phyloP scores from a whole-genome alignment of 768 basidiomycete genomes.

The Boletus coccyginus region DNA sequence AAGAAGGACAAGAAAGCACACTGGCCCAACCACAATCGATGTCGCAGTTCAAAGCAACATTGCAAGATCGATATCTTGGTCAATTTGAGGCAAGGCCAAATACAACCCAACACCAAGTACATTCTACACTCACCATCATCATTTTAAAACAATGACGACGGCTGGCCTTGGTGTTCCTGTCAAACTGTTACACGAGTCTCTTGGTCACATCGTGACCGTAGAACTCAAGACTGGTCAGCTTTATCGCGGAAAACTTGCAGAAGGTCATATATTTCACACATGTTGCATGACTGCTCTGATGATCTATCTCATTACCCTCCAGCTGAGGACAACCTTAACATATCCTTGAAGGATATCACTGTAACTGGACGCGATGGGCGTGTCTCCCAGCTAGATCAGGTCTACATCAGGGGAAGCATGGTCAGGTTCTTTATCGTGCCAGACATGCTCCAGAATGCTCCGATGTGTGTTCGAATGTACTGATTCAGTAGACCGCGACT shows the following conservation, averaged over 20 bases:
- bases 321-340: constrained; percentile 99
- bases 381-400: constrained; percentile 97
- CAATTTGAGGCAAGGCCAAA: constrained; percentile 11
- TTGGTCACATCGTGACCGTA: constrained; percentile 96
- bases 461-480: constrained; percentile 68
- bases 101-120: constrained; percentile 11
- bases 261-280: constrained; percentile 50
- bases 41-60: neutral
- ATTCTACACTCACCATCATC: constrained; percentile 8
- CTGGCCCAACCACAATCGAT: neutral
- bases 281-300: constrained; percentile 18
- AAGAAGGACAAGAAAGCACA: too few species aligned
- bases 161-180: constrained; percentile 87
- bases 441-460: constrained; percentile 98
- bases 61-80: neutral
- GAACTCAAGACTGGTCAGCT: constrained; percentile 97
- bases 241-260: constrained; percentile 95
- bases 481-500: constrained; percentile 5
- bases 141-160: constrained; percentile 37
- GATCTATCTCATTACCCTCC: constrained; percentile 14
- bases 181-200: constrained; percentile 93
- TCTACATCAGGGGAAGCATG: constrained; percentile 98
- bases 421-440: constrained; percentile 98
- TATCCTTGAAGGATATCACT: constrained; percentile 93
- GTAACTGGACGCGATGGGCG: constrained; percentile 98